A percentile compares a stretch with the other conserved stretches of the same genome.
Evolutionary conservation across 2,329 filamentous ascomycete genomes (phyloP).

Genomic region (Myriosclerotinia curreyana): DNA sequence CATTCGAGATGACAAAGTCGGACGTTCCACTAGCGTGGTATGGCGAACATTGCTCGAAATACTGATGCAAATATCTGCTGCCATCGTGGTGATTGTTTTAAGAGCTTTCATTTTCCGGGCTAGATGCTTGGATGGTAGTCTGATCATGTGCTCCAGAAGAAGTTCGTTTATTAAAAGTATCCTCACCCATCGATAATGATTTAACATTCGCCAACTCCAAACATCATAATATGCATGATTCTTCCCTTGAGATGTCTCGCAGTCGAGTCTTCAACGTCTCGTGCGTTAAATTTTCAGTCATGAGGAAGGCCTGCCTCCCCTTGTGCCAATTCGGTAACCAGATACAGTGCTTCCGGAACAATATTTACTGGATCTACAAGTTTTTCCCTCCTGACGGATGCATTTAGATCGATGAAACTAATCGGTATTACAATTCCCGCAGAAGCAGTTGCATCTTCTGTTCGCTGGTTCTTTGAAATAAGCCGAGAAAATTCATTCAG

Average conservation of each 20-base stretch:
- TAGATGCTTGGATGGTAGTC: constrained; percentile 21
- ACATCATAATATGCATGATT: constrained; percentile 30
- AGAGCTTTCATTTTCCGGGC: constrained; percentile 26
- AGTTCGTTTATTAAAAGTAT: constrained; percentile 34
- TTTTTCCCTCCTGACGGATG: constrained; percentile 18
- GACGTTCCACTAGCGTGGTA: not conserved
- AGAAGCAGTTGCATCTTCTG: not conserved
- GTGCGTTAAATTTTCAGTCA: constrained; percentile 25
- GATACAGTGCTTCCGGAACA: constrained; percentile 21
- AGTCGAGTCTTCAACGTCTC: not conserved
- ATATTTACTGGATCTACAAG: constrained; percentile 18
- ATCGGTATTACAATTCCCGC: constrained; percentile 18
- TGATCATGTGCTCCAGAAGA: constrained; percentile 27
- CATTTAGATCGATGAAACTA: constrained; percentile 27
- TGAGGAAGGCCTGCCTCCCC: constrained; percentile 29
- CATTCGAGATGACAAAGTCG: constrained; percentile 23
- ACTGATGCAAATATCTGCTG: constrained; percentile 31
- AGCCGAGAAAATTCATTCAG: not conserved
- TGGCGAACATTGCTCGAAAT: constrained; percentile 26
- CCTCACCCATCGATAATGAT: constrained; percentile 31
- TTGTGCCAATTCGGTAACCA: constrained; percentile 28
- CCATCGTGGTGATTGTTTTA: constrained; percentile 26
- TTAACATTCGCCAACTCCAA: constrained; percentile 33
- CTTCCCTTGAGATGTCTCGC: constrained; percentile 24
- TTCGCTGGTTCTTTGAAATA: not conserved